Evolutionary conservation across 2,329 filamentous ascomycete species (phyloP), one percentile per base, ranked within the genome.

Genomic region (Scolecobasidium constrictum): DNA sequence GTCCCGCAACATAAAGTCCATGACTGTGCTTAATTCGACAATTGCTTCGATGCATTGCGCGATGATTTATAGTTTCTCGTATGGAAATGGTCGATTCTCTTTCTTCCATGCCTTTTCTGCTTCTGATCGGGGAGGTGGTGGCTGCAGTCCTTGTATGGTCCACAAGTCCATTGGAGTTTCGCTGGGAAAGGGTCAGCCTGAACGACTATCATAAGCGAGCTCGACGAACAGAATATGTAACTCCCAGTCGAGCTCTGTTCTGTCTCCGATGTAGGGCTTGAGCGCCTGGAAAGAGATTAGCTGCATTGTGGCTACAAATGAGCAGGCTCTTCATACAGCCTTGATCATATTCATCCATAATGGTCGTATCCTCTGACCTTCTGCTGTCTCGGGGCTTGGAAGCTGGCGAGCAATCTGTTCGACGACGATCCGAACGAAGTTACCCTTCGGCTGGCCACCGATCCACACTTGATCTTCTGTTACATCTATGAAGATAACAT

Each of bases 401-500:
- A 41, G 37, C 6, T 9, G 11, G 13, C 38, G 9, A 9, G 49
- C 48, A 38, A 50, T 49, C 31, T 52, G 49, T 38, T 50, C 48
- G 16, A 49, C 36, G 5, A 36, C 45, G 15, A 51, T 40, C n/a
- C 47, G 31, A 20, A 52, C 48, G 35, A 52, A 50, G 21, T 49
- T 49, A 11, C 17, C 26, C 33, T 28, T 39, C n/a, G 33, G 31
- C 35, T 49, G 43, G 4, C 49, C 49, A 15, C 48, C 49, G 12
- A 50, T 42, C 17, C 38, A 50, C 18, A 42, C 17, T 13, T 23
- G 23, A 11, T 35, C 44, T 21, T 46, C 46, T 20, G 28, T 31
- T 15, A 51, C 31, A 15, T 45, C 34, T 9, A 52, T 35, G 49
- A 57, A 59, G 6, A 57, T 47, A 12, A 47, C 46, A 11, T 55